phyloP scores from a whole-genome alignment of 129 eudicot species.

The Escallonia rubra region DNA sequence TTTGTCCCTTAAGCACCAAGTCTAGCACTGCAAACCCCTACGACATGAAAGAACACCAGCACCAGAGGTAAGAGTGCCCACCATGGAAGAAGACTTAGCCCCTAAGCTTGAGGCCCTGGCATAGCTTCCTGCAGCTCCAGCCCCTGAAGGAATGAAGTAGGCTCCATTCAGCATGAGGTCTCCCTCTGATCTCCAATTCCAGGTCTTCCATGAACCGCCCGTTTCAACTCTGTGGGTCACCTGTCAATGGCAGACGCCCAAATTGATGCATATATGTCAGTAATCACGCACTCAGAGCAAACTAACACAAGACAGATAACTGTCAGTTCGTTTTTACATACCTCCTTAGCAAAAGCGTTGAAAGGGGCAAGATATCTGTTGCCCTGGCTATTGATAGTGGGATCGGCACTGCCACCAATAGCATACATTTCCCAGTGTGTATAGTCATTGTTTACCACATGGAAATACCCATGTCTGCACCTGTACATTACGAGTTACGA shows the following conservation, averaged over 20 bases:
- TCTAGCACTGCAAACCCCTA: constrained; percentile 50
- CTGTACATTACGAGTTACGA: constrained; percentile 10
- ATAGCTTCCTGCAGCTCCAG: constrained; percentile 73
- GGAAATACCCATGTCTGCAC: constrained; percentile 39
- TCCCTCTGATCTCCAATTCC: constrained; percentile 96
- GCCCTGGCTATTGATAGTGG: constrained; percentile 94
- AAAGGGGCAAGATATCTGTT: constrained; percentile 74
- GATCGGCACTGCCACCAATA: constrained; percentile 47
- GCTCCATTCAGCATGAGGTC: constrained; percentile 88
- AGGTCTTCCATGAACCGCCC: constrained; percentile 50
- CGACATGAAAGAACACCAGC: constrained; percentile 85
- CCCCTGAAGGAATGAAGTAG: constrained; percentile 74
- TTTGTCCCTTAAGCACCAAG: constrained; percentile 1
- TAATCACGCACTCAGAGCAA: background rate
- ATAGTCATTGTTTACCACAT: constrained; percentile 41
- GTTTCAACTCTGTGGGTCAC: constrained; percentile 68
- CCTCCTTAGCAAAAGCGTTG: constrained; percentile 79
- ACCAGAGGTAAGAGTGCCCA: constrained; percentile 70
- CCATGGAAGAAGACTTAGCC: constrained; percentile 79
- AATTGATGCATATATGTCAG: background rate
- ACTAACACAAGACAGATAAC: background rate
- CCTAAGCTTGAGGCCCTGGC: constrained; percentile 90
- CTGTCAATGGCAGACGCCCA: constrained; percentile 25
- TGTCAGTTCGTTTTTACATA: background rate
- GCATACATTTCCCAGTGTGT: constrained; percentile 48